Base-by-base conservation (phyloP, 2,329 filamentous ascomycete genomes). In the Plectosphaerella plurivora region DNA sequence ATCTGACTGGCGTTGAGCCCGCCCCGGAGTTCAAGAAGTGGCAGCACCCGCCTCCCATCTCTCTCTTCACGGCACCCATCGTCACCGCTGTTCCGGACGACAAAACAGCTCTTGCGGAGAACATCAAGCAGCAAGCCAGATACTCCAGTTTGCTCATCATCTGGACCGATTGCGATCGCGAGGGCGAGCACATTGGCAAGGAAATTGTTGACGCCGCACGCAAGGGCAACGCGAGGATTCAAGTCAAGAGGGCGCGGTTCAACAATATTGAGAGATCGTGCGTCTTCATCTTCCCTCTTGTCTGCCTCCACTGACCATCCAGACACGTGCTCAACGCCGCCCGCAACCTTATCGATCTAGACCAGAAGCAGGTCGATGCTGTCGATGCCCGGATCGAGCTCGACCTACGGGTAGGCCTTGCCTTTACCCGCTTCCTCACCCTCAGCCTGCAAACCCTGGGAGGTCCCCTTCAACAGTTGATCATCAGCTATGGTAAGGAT, bases 101-200 rank as follows among this genome's bases (percentile, higher is more conserved):
- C 63, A 95, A 92, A 65, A 86, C 86, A 61, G 73, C 79, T 1
- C 87, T 99, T 57, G 91, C 92, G 10, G 79, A 85, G 33, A 99
- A 99, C 64, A 94, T 99, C 62, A 82, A 87, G 60, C 74, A 80
- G 1, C 87, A 96, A 68, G 93, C 94, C 16, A 80, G 80, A 55
- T 80, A 81, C 65, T 79, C 85, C n/a, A 81, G 78, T 51, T 83
- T 86, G 12, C 77, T 99, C 33, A 93, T 95, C 68, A 97, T 99
- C 61, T 99, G 94, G 94, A 99, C 94, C 1, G 94, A 99, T 78
- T 97, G 94, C 70, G 94, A 99, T 76, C 85, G 92, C 51, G 94
- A 99, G 76, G 94, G 94, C 36, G 94, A 99, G 68, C 89, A 97
- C 65, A 99, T 99, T 60, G 94, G 94, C 7, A 81, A 88, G 39